Conservation (phyloP, 1,139 yeast species). For the Blastobotrys buckinghamii region DNA sequence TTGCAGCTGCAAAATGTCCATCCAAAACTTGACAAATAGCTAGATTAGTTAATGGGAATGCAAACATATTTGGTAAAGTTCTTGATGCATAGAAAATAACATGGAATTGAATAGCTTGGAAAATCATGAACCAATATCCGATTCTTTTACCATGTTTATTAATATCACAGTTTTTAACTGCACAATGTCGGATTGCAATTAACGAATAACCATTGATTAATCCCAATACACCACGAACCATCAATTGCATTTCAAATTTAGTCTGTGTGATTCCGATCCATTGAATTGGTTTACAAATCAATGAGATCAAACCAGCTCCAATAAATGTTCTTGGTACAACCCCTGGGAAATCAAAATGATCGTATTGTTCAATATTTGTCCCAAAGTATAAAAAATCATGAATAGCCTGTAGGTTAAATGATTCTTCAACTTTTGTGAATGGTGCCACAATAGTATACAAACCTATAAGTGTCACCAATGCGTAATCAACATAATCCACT, state of each 20-base stretch:
- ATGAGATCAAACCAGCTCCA: constrained; percentile 59
- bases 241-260: constrained; percentile 38
- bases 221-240: constrained; percentile 33
- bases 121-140: constrained; percentile 48
- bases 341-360: constrained; percentile 79
- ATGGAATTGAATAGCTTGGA: constrained; percentile 70
- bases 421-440: constrained; percentile 89
- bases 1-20: constrained; percentile 47
- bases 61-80: constrained; percentile 81
- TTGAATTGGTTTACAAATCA: constrained; percentile 36
- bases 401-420: constrained; percentile 84
- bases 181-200: constrained; percentile 24
- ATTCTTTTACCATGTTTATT: constrained; percentile 15
- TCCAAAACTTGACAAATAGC: constrained; percentile 48
- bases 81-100: constrained; percentile 69
- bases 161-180: constrained; percentile 7
- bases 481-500: constrained; percentile 15
- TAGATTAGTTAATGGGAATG: constrained; percentile 62
- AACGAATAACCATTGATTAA: constrained; percentile 29
- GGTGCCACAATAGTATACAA: constrained; percentile 55
- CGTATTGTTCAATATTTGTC: constrained; percentile 41
- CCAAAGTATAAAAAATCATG: constrained; percentile 77
- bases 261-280: constrained; percentile 26
- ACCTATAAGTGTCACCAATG: constrained; percentile 19
- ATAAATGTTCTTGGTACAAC: constrained; percentile 82